A percentile compares a stretch with the other conserved stretches of the same genome.
Evolutionary conservation across 805 yeast species (phyloP).

Genomic region (Sugiyamaella floridensis): DNA sequence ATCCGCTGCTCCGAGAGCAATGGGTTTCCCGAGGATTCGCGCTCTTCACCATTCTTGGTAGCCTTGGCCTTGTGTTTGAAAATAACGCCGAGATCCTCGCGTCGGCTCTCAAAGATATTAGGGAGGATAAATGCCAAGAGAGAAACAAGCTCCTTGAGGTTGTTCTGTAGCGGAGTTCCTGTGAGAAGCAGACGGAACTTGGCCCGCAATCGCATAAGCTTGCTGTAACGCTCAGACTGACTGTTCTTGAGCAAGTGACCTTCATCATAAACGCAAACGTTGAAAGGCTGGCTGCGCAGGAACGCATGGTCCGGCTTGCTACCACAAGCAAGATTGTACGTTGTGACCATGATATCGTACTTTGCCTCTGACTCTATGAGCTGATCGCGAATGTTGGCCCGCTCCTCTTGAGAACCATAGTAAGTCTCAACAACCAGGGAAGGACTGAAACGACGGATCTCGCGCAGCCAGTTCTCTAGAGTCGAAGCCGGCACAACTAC

Average conservation of each 20-base stretch:
- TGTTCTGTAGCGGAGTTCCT: slow-evolving; percentile 96
- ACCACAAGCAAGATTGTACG: slow-evolving; percentile 88
- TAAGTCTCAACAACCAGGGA: slow-evolving; percentile 76
- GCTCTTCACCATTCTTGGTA: slow-evolving; percentile 26
- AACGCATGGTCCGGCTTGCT: slow-evolving; percentile 75
- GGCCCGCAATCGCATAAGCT: slow-evolving; percentile 77
- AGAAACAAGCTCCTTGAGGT: slow-evolving; percentile 82
- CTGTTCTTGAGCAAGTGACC: slow-evolving; percentile 96
- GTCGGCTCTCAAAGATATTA: slow-evolving; percentile 65
- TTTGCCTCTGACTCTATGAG: slow-evolving; percentile 45
- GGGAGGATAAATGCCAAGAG: slow-evolving; percentile 89
- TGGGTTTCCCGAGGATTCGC: slow-evolving; percentile 47
- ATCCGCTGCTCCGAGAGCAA: slow-evolving; percentile 86
- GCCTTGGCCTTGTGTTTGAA: slow-evolving; percentile 86
- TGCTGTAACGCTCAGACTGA: slow-evolving; percentile 74
- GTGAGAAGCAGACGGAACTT: slow-evolving; percentile 82
- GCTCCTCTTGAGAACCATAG: slow-evolving; percentile 79
- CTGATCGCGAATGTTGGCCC: slow-evolving; percentile 75
- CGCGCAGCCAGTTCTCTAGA: slow-evolving; percentile 94
- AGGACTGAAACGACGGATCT: slow-evolving; percentile 85
- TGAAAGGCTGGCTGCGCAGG: slow-evolving; percentile 65
- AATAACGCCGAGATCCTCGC: slow-evolving; percentile 71
- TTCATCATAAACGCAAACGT: slow-evolving; percentile 90
- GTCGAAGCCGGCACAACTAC: slow-evolving; percentile 96
- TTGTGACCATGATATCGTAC: slow-evolving; percentile 88